phyloP scores from a whole-genome alignment of 2,329 filamentous ascomycete genomes.

The Davidsoniella eucalypti region DNA sequence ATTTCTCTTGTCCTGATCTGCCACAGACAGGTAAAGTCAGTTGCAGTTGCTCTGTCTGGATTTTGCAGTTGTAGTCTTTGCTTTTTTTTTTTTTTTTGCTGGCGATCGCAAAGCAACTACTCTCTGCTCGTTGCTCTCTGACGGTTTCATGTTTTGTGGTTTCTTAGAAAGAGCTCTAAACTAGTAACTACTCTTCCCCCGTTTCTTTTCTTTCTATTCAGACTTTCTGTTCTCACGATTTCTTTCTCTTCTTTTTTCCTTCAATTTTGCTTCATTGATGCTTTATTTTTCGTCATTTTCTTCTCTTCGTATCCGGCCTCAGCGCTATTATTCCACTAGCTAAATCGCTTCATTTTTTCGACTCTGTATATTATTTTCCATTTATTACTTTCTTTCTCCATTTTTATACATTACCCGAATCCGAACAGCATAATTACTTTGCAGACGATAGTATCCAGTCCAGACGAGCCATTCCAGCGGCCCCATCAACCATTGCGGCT shows the following conservation, averaged over 20 bases:
- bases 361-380: not conserved
- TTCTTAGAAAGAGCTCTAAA: no score
- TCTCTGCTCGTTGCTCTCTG: no score
- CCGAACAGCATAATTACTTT: no score
- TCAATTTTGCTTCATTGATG: not conserved
- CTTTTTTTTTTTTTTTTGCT: no score
- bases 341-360: not conserved
- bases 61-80: no score
- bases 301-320: not conserved
- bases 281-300: not conserved
- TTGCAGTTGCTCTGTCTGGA: no score
- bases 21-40: no score
- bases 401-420: not conserved
- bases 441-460: not conserved
- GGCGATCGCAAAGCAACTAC: no score
- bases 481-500: not conserved
- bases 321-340: not conserved
- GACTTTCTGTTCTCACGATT: not conserved
- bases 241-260: not conserved
- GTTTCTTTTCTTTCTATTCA: not conserved
- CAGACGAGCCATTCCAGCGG: not conserved
- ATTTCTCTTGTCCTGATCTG: no score
- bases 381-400: not conserved
- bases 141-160: no score
- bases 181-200: not conserved